Conservation (phyloP, 306 rosid genomes). For the Lathyrus oleraceus region DNA sequence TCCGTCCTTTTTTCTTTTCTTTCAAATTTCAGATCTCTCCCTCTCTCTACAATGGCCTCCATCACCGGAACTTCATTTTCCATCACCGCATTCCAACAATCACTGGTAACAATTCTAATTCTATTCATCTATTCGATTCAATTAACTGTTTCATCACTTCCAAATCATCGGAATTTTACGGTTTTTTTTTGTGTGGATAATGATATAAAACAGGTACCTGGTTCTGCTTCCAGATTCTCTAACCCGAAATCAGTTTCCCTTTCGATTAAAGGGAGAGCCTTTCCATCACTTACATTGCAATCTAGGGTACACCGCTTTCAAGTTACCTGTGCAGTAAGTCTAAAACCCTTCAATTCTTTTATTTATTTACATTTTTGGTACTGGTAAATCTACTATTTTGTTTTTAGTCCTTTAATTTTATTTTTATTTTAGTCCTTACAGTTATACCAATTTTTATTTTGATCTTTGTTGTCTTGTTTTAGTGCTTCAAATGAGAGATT, state of each 20-base stretch:
- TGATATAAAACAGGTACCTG: constrained; percentile 39
- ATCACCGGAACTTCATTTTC: constrained; percentile 39
- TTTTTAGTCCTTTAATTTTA: neutral
- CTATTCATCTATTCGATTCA: neutral
- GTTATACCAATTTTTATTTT: too few species aligned
- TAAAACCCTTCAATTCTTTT: neutral
- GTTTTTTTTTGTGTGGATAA: too few species aligned
- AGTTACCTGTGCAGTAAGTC: constrained; percentile 62
- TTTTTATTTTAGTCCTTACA: neutral
- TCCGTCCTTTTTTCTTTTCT: constrained; percentile 39
- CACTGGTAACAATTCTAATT: constrained; percentile 37
- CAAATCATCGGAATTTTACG: too few species aligned
- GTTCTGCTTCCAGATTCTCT: constrained; percentile 42
- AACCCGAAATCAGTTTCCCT: constrained; percentile 52
- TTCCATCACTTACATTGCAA: constrained; percentile 45
- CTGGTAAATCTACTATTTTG: too few species aligned
- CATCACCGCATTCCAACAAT: constrained; percentile 38
- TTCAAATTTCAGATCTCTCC: constrained; percentile 38
- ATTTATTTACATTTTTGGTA: too few species aligned
- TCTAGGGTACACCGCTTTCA: constrained; percentile 44
- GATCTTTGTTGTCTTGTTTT: neutral
- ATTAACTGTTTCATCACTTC: neutral
- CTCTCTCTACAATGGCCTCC: constrained; percentile 50
- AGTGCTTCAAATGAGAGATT: neutral
- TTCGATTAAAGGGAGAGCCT: constrained; percentile 47